phyloP scores from a whole-genome alignment of 176 grass and related monocot genomes.

The Raddia distichophylla region DNA sequence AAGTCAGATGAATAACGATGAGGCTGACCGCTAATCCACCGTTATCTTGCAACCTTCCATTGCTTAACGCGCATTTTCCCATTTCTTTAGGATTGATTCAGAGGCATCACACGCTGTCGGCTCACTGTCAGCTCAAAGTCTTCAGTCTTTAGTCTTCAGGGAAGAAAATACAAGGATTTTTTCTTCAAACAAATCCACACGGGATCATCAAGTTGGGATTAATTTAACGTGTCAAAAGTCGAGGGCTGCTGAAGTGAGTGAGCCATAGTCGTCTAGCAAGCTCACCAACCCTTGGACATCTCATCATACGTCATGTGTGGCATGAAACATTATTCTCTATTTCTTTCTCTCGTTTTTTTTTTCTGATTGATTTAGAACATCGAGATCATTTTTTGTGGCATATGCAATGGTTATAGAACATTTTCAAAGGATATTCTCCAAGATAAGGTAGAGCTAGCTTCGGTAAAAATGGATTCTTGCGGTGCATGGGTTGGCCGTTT shows the following conservation, averaged over 20 bases:
- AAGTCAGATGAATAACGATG: not conserved
- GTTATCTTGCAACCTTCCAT: not conserved
- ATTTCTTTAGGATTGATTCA: no score
- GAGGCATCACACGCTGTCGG: no score
- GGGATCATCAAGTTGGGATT: not conserved
- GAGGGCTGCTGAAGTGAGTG: not conserved
- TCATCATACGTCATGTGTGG: not conserved
- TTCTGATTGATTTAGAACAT: no score
- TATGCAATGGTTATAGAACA: no score
- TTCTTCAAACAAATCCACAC: not conserved
- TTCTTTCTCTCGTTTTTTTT: no score
- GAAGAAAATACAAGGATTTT: not conserved
- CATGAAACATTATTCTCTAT: no score
- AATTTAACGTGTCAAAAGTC: not conserved
- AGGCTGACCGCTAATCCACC: not conserved
- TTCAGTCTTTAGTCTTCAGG: not conserved
- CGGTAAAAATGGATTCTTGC: no score
- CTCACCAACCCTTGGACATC: not conserved
- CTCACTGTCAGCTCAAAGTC: not conserved
- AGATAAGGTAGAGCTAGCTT: no score
- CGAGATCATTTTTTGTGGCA: no score
- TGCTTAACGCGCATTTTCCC: conserved; percentile 32
- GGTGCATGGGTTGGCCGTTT: no score
- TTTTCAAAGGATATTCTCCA: no score
- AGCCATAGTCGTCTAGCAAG: not conserved